Conservation (phyloP, 1,284 basidiomycete genomes). For the Thecaphora thlaspeos region DNA sequence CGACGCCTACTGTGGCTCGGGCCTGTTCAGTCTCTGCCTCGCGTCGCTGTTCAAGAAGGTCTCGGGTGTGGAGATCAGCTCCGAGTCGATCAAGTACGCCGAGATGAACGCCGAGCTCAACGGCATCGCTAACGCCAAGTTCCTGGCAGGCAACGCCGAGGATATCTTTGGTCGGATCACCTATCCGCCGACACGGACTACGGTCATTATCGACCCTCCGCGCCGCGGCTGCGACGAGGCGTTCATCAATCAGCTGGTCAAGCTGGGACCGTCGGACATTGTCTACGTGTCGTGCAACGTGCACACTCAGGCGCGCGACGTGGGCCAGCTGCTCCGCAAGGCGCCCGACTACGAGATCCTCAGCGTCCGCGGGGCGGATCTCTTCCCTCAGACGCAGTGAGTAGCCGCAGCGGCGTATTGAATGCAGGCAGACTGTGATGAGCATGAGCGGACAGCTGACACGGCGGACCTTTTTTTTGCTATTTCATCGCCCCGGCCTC, state of each 20-base stretch:
- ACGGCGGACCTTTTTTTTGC: background rate
- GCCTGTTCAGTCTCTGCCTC: constrained; percentile 87
- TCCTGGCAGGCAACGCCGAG: constrained; percentile 64
- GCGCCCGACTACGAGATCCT: constrained; percentile 46
- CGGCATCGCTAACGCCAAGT: constrained; percentile 59
- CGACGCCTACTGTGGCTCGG: constrained; percentile 64
- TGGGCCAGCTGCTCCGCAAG: constrained; percentile 44
- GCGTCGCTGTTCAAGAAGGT: constrained; percentile 74
- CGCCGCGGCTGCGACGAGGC: constrained; percentile 45
- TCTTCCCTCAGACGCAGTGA: constrained; percentile 56
- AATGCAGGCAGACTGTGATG: background rate
- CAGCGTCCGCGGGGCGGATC: constrained; percentile 52
- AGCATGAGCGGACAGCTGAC: too few relatives aligned
- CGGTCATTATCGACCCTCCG: constrained; percentile 57
- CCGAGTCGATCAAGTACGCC: constrained; percentile 75
- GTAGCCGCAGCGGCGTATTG: background rate
- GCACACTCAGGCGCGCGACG: constrained; percentile 61
- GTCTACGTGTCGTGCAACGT: constrained; percentile 71
- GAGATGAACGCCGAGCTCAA: constrained; percentile 79
- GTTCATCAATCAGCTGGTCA: constrained; percentile 54
- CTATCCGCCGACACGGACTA: constrained; percentile 71
- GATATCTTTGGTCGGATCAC: constrained; percentile 63
- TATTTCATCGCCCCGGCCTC: too few relatives aligned
- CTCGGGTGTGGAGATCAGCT: constrained; percentile 80
- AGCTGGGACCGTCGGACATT: constrained; percentile 45